Evolutionary conservation across 1,284 basidiomycete species (phyloP).

Genomic region (Ganoderma lucidum): DNA sequence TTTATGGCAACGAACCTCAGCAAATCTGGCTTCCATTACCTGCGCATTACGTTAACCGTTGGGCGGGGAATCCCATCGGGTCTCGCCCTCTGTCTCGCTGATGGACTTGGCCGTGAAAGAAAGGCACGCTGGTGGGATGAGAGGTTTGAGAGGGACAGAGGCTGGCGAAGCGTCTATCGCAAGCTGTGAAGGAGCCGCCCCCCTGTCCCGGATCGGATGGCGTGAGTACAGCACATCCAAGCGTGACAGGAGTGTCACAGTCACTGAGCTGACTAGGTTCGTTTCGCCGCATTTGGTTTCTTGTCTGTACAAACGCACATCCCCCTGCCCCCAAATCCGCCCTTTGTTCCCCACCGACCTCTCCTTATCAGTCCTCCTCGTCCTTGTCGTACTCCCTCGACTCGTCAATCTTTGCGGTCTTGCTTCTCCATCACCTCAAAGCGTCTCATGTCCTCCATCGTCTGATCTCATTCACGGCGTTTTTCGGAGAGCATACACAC

Average conservation of each 20-base stretch:
- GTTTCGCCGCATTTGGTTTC: conserved; percentile 45
- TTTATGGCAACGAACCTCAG: conserved; percentile 28
- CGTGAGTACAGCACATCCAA: conserved; percentile 31
- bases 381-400: background rate
- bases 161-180: background rate
- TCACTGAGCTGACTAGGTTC: conserved; percentile 45
- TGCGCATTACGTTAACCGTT: conserved; percentile 15
- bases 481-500: conserved; percentile 1
- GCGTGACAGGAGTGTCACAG: conserved; percentile 36
- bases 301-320: conserved; percentile 43
- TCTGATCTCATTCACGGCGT: conserved; percentile 25
- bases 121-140: background rate
- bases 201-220: conserved; percentile 12
- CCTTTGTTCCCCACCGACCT: conserved; percentile 19
- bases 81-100: background rate
- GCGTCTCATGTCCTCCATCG: conserved; percentile 2
- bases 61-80: background rate
- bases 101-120: background rate
- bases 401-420: background rate
- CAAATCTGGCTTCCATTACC: conserved; percentile 17
- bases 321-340: conserved; percentile 26
- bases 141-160: background rate
- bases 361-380: background rate
- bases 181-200: conserved; percentile 8
- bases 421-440: background rate